Evolutionary conservation across 306 rosid species (phyloP).

Genomic region (Cicer bijugum): DNA sequence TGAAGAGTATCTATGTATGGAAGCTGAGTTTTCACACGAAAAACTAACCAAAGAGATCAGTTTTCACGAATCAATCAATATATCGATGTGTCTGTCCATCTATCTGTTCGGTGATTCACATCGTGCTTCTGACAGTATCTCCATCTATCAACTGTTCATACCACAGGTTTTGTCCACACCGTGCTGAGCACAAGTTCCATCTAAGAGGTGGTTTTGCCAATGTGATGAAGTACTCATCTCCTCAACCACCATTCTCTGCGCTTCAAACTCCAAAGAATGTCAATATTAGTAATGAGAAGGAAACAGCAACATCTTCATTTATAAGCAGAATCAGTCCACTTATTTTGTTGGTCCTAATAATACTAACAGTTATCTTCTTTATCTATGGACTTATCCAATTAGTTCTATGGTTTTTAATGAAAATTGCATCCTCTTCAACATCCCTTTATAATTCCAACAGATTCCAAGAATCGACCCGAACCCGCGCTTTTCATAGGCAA

Average conservation of each 20-base stretch:
- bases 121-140: neutral
- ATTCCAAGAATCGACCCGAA: slow-evolving; percentile 53
- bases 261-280: slow-evolving; percentile 38
- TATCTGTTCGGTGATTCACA: neutral
- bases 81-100: too few relatives aligned
- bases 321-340: slow-evolving; percentile 65
- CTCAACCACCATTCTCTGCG: slow-evolving; percentile 44
- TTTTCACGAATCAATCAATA: too few relatives aligned
- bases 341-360: slow-evolving; percentile 64
- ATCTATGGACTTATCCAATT: slow-evolving; percentile 66
- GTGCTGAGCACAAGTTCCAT: too few relatives aligned
- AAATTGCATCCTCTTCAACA: slow-evolving; percentile 53
- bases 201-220: slow-evolving; percentile 28
- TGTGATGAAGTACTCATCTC: slow-evolving; percentile 46
- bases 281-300: slow-evolving; percentile 35
- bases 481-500: slow-evolving; percentile 72
- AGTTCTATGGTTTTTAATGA: slow-evolving; percentile 63
- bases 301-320: slow-evolving; percentile 55
- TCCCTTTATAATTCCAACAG: slow-evolving; percentile 59
- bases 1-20: too few relatives aligned
- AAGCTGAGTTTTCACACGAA: too few relatives aligned
- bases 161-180: too few relatives aligned
- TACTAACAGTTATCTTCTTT: slow-evolving; percentile 74
- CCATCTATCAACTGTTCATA: too few relatives aligned
- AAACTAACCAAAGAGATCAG: too few relatives aligned